These are phyloP conservation scores for Dichotomocladium elegans DNA, from an alignment of 371 early-diverging fungal genomes.

Conservation along the genomic window DNA sequence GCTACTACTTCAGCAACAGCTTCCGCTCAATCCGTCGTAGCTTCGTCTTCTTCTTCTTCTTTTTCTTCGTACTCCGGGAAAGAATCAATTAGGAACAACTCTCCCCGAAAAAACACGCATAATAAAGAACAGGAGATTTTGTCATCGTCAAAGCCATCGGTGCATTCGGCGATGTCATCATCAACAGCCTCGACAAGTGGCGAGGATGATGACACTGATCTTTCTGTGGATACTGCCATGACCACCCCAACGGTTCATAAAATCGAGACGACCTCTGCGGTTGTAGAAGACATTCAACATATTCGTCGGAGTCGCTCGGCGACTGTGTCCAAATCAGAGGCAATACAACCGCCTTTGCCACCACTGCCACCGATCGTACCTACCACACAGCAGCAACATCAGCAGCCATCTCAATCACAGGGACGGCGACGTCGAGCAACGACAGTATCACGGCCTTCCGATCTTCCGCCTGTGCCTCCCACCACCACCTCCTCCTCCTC, in stretches of 20 bases:
- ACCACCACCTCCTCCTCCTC: not conserved
- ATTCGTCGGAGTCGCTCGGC: slow-evolving; percentile 1
- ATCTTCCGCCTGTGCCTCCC: not conserved
- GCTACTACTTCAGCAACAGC: not conserved
- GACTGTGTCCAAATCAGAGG: not conserved
- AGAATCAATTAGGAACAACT: not conserved
- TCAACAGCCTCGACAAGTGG: slow-evolving; percentile 6
- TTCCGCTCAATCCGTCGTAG: no score
- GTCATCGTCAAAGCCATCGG: no score
- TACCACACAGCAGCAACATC: not conserved
- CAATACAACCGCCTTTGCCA: not conserved
- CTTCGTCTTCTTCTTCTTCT: no score
- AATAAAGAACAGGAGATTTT: not conserved
- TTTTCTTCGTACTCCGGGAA: no score
- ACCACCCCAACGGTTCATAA: slow-evolving; percentile 15
- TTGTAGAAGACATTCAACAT: not conserved
- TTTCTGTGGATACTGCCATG: slow-evolving; percentile 29
- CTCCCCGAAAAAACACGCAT: not conserved
- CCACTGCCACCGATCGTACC: not conserved
- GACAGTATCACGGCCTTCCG: slow-evolving; percentile 10
- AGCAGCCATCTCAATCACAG: not conserved
- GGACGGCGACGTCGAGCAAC: slow-evolving; percentile 11
- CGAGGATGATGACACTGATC: slow-evolving; percentile 13
- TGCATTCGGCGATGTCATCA: not conserved
- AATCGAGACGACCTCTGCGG: not conserved